Conservation (phyloP, 2,329 filamentous ascomycete species). For the Cercospora zeina region DNA sequence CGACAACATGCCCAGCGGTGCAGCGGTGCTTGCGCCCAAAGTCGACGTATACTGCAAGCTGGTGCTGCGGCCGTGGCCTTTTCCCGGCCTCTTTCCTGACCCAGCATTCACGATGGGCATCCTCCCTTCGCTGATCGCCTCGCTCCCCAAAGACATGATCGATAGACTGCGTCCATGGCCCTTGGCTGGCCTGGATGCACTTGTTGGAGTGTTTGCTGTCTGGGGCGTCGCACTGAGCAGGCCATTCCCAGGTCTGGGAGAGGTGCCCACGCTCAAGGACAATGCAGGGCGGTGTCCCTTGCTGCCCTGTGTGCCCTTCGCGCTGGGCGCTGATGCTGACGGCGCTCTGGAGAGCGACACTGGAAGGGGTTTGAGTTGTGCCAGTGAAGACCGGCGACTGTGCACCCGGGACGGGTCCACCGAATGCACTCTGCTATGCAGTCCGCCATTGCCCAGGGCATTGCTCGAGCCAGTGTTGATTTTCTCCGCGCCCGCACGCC, state of each 20-base stretch:
- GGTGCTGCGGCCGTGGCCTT: conserved; percentile 73
- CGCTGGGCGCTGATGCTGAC: conserved; percentile 25
- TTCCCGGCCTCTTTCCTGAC: conserved; percentile 50
- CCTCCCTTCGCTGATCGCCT: conserved; percentile 38
- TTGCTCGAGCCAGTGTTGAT: conserved; percentile 34
- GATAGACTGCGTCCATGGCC: conserved; percentile 51
- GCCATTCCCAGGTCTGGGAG: conserved; percentile 27
- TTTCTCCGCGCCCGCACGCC: conserved; percentile 35
- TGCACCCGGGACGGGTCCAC: conserved; percentile 21
- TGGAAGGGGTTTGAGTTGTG: conserved; percentile 24
- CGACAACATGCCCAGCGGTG: conserved; percentile 21
- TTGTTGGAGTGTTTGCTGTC: conserved; percentile 34
- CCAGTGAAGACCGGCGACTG: conserved; percentile 32
- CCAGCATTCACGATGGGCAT: conserved; percentile 20
- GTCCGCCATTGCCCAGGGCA: conserved; percentile 27
- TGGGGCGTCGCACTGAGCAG: conserved; percentile 30
- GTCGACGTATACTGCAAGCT: conserved; percentile 73
- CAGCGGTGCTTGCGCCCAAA: conserved; percentile 23
- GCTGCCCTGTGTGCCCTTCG: conserved; percentile 24
- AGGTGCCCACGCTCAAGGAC: conserved; percentile 55
- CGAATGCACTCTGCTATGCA: conserved; percentile 26
- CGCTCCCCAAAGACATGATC: conserved; percentile 52
- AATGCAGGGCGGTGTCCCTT: conserved; percentile 66
- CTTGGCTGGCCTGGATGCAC: conserved; percentile 52
- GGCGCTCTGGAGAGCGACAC: conserved; percentile 25